Evolutionary conservation across 169 alveolate species (phyloP).

Genomic region (Hammondia hammondi): DNA sequence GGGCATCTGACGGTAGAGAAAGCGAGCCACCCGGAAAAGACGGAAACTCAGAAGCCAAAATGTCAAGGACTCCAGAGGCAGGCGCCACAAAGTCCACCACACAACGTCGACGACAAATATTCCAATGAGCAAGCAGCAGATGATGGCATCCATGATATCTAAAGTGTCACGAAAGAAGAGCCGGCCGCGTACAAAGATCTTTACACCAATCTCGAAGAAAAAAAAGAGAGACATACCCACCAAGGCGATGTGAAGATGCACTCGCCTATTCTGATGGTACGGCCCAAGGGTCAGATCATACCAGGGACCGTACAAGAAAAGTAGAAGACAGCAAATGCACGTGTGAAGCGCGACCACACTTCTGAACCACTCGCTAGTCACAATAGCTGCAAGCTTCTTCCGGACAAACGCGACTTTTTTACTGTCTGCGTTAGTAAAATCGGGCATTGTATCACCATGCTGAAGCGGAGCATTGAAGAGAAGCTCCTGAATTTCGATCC

Average conservation of each 20-base stretch:
- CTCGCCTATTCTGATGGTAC: not conserved
- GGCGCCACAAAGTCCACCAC: not conserved
- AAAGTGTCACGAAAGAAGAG: slow-evolving; percentile 12
- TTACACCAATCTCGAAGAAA: not conserved
- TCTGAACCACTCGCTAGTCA: not conserved
- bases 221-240: not conserved
- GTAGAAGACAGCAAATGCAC: slow-evolving; percentile 14
- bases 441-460: slow-evolving; percentile 42
- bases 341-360: not conserved
- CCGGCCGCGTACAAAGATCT: slow-evolving; percentile 4
- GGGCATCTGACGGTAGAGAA: slow-evolving; percentile 53
- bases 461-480: slow-evolving; percentile 17
- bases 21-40: slow-evolving; percentile 56
- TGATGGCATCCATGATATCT: not conserved
- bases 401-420: not conserved
- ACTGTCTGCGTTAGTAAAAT: not conserved
- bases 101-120: not conserved
- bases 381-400: slow-evolving; percentile 3
- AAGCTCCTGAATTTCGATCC: slow-evolving; percentile 66
- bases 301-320: slow-evolving; percentile 38
- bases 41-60: slow-evolving; percentile 66
- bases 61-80: not conserved
- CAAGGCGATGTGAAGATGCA: not conserved
- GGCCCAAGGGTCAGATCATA: not conserved
- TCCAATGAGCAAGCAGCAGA: not conserved